Evolutionary conservation across 176 grass and related monocot species (phyloP), one percentile per base, ranked within the genome.

Genomic region (Metroxylon sagu): DNA sequence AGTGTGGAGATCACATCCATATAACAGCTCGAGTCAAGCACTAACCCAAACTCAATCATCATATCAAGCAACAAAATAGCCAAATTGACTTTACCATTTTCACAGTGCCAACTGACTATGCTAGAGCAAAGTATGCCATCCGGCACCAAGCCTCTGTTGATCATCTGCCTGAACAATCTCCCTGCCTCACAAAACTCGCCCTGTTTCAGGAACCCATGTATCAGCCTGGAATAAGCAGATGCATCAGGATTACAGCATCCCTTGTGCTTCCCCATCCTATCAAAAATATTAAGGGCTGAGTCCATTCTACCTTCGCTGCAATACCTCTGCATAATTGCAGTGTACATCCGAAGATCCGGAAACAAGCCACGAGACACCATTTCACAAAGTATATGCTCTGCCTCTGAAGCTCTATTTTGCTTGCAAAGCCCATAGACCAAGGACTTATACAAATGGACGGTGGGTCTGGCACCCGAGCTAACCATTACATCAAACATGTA

Each of bases 61-160:
- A 50, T 18, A 52, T 60, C 15, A 49, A 71, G 48, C n/a, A 61
- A 48, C 57, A 52, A 3, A 56, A 71, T 19, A 51, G 69, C 69
- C 29, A 23, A 71, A 71, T 61, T 57, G 16, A 61, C 23, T 21
- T 16, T 71, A 4, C 35, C 16, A 25, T 71, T 61, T 48, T 61
- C 60, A 48, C 69, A 71, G 49, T 71, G 61, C 69, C 69, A 71
- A 51, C 57, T 19, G 25, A 71, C 52, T 7, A 71, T 19, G 27
- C 52, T 61, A 61, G 15, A 14, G 25, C 61, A 61, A 16, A 57
- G 60, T 48, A 71, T n/a, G 6, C 14, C 21, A 50, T 71, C 52
- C 5, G 57, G 69, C 35, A 60, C 26, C 48, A 71, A 18, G 1
- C 69, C 48, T 5, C 39, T 21, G 6, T 6, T 8, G 19, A 23